Conservation (phyloP, 2,329 filamentous ascomycete genomes). For the Neopestalotiopsis rosae region DNA sequence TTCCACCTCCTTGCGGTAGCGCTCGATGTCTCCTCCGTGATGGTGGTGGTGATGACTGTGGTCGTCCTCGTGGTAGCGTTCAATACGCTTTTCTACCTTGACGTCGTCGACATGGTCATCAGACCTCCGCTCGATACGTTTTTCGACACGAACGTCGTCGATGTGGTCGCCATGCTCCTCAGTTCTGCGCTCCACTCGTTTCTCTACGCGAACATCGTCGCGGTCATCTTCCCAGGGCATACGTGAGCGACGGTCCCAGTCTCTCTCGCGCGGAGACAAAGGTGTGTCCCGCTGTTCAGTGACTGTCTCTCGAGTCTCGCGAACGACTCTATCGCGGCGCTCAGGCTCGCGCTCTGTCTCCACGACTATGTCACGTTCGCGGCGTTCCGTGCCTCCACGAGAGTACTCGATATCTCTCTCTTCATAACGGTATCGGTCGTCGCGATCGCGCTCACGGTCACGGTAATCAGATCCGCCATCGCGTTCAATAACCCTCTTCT, state of each 20-base stretch:
- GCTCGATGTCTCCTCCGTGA: conserved; percentile 57
- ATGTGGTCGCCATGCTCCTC: conserved; percentile 53
- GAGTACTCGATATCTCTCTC: conserved; percentile 13
- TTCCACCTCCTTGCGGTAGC: conserved; percentile 66
- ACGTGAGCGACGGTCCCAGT: conserved; percentile 49
- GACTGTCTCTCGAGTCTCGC: conserved; percentile 50
- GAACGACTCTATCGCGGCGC: conserved; percentile 44
- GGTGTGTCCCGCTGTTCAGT: conserved; percentile 40
- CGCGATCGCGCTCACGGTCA: conserved; percentile 37
- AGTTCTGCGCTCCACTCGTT: conserved; percentile 42
- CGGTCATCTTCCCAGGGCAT: conserved; percentile 39
- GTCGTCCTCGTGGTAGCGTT: conserved; percentile 30
- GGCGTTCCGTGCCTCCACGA: conserved; percentile 8
- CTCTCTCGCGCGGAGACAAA: conserved; percentile 41
- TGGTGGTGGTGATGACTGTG: conserved; percentile 46
- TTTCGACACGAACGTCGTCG: conserved; percentile 53
- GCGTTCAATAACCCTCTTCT: conserved; percentile 38
- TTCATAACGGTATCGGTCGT: conserved; percentile 34
- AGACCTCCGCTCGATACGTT: conserved; percentile 38
- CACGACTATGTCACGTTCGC: conserved; percentile 17
- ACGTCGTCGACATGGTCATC: conserved; percentile 36
- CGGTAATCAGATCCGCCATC: conserved; percentile 19
- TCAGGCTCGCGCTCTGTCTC: conserved; percentile 27
- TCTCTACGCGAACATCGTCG: conserved; percentile 48
- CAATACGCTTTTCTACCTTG: conserved; percentile 35